Base-by-base conservation (phyloP, 2,329 filamentous ascomycete species). In the Beauveria sp. region DNA sequence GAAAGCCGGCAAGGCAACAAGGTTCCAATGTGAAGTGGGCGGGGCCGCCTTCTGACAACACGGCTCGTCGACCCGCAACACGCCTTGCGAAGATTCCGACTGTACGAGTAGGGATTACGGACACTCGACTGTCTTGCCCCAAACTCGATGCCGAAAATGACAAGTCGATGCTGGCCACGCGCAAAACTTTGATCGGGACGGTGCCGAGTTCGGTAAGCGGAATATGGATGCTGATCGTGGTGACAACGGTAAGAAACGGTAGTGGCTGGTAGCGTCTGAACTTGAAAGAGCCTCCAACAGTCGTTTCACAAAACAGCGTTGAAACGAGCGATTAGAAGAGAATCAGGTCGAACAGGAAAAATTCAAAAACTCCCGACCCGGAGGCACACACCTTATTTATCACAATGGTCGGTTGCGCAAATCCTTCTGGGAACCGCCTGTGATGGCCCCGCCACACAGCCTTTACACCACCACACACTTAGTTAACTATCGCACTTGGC, bases 381-480 rank as follows among this genome's bases (percentile, higher is more conserved):
- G 57, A 46, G 34, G 34, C 24, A 37, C 37, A 46, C 48, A 30
- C 57, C 40, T 52, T 52, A 59, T 59, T 61, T 48, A 51, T 60
- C 50, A 43, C 34, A 61, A 48, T 40, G 16, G 22, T 43, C 20
- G 50, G 40, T 28, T 54, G 57, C 51, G 51, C 51, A 61, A 61
- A 55, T 55, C 51, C 30, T 53, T 26, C 20, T 22, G 40, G 28
- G n/a, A 44, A 59, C 46, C 7, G 57, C 50, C 48, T 40, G 57
- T 53, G 28, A 53, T 24, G 16, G 57, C 50, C 58, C 58, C 58
- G 51, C 58, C 58, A 61, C 51, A 37, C 58, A 61, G 53, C 58
- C 58, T 61, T 61, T 61, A 16, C 58, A 41, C 58, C 43, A 37
- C 20, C 41, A 51, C 41, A 22, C 30, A 61, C 58, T 34, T 53